These are phyloP conservation scores for Pseudocercospora macadamiae DNA, from an alignment of 2,329 filamentous ascomycete genomes.

Conservation along the genomic window DNA sequence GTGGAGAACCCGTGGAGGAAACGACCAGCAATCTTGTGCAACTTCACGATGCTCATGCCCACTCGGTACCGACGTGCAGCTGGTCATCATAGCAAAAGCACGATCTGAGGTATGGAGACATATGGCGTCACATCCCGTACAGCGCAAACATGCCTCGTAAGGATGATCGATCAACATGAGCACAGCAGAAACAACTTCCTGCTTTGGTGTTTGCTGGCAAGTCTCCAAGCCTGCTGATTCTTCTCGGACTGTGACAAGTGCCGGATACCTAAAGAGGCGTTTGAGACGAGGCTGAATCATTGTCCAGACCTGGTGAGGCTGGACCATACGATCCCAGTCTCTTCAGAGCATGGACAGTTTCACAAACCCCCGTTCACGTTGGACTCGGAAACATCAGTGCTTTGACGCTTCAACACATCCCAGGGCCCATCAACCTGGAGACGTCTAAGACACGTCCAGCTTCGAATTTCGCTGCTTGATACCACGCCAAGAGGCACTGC, in stretches of 20 bases:
- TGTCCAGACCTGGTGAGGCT: background rate
- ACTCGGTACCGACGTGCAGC: background rate
- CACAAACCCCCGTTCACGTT: background rate
- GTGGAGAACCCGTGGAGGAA: background rate
- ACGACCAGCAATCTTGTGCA: background rate
- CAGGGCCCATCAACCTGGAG: too few relatives aligned
- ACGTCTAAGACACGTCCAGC: too few relatives aligned
- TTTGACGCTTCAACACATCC: too few relatives aligned
- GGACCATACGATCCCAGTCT: background rate
- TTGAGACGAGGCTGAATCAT: background rate
- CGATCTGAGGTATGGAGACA: background rate
- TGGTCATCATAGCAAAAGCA: background rate
- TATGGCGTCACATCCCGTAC: background rate
- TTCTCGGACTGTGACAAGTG: background rate
- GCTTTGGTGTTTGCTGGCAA: too few relatives aligned
- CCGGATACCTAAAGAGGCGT: background rate
- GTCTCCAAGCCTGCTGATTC: too few relatives aligned
- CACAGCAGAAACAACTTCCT: background rate
- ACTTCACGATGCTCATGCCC: background rate
- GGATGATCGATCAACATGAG: background rate
- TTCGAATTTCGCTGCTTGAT: too few relatives aligned
- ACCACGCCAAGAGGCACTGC: too few relatives aligned
- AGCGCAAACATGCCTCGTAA: background rate
- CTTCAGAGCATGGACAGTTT: background rate
- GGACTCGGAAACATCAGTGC: background rate